Conservation (phyloP, 2,329 filamentous ascomycete genomes). For the Curvularia spicifera region DNA sequence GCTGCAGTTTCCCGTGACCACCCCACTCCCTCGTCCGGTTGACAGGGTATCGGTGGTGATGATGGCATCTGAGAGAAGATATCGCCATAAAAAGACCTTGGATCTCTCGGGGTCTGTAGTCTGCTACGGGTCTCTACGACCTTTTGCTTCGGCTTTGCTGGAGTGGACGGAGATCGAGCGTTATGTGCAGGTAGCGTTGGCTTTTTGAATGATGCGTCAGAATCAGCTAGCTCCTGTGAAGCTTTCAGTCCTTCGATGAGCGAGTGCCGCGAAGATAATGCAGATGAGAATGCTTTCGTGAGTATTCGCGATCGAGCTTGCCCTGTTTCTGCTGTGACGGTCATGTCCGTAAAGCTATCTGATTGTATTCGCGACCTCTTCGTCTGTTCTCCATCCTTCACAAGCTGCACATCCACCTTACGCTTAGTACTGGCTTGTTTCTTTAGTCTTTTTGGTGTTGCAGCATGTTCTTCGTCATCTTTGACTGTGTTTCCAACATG, state of each 20-base stretch:
- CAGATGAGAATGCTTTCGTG: constrained; percentile 6
- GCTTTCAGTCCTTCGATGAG: constrained; percentile 25
- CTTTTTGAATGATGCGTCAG: constrained; percentile 24
- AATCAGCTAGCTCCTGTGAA: constrained; percentile 12
- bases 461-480: constrained; percentile 23
- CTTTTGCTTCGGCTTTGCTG: constrained; percentile 14
- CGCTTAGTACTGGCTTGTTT: constrained; percentile 16
- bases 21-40: constrained; percentile 9
- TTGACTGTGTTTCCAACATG: constrained; percentile 12
- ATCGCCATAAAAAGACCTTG: constrained; percentile 2
- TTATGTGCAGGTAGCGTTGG: constrained; percentile 18
- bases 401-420: constrained; percentile 8
- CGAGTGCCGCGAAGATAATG: constrained; percentile 9
- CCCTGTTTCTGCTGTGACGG: background rate
- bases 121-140: constrained; percentile 7
- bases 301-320: constrained; percentile 1
- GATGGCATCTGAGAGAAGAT: constrained; percentile 14
- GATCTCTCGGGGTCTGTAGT: constrained; percentile 17
- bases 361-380: constrained; percentile 6
- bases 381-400: background rate
- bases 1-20: constrained; percentile 6
- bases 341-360: background rate
- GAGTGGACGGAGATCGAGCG: constrained; percentile 24
- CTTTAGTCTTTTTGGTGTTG: constrained; percentile 6
- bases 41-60: constrained; percentile 19